Evolutionary conservation across 495 filamentous ascomycete species (phyloP), one percentile per base, ranked within the genome.

Genomic region (Filosporella fistucella): DNA sequence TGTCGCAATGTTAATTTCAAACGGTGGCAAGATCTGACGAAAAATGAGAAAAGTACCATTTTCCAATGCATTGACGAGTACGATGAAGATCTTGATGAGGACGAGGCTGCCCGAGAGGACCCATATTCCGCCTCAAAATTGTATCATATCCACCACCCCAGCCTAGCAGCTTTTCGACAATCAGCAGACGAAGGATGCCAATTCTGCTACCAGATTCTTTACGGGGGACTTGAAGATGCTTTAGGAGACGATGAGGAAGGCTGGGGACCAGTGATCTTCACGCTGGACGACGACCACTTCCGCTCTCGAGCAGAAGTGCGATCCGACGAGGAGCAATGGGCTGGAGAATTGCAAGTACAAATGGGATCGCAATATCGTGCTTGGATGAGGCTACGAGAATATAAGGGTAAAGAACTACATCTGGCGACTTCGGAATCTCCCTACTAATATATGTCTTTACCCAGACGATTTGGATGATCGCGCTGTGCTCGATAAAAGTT

Each of bases 181-280:
- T 26, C 40, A 16, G 40, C 40, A 30, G 40, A 43, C 16, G 25
- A 43, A 12, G 40, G 40, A 26, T 43, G 40, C 40, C 22, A 43
- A 9, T 43, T 43, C 23, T 43, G 40, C 40, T 43, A 43, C 25
- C 40, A 43, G 9, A 26, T 43, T 3, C 17, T 4, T 20, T 43
- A 43, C 14, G 42, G 42, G 9, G n/a, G 4, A 45, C 21, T 45
- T 21, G 11, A 9, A 34, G 21, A 12, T 17, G 17, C 29, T 6
- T 9, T 34, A 16, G 14, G 16, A 7, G 21, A 35, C n/a, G 18
- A 14, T n/a, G 29, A 45, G 14, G 18, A 45, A 3, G 18, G 17
- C 21, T 45, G 3, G 3, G 29, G 17, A 11, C 3, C 7, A 45
- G 4, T 45, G 13, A 6, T 20, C 42, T 24, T 45, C 12, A 22